Evolutionary conservation across 805 yeast genomes (phyloP).

Genomic region (Blastobotrys peoriensis): DNA sequence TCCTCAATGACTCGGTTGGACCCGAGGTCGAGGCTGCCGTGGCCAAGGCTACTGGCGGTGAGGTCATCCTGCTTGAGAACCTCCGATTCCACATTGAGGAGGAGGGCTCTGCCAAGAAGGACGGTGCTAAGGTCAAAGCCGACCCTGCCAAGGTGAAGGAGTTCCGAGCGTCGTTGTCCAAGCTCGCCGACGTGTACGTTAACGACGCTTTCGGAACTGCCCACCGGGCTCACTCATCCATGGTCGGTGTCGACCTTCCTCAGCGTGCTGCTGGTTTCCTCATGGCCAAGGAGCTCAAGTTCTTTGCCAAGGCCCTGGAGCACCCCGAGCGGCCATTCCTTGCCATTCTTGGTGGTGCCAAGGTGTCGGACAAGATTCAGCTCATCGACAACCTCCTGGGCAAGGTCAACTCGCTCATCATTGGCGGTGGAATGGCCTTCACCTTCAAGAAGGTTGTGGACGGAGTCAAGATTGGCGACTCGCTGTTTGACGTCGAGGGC

Average conservation of each 20-base stretch:
- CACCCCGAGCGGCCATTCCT: constrained; percentile 97
- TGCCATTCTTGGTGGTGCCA: constrained; percentile 99
- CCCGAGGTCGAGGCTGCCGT: constrained; percentile 78
- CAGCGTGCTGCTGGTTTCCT: constrained; percentile 99
- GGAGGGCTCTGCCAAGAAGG: constrained; percentile 82
- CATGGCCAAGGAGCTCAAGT: constrained; percentile 93
- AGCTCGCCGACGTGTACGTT: constrained; percentile 93
- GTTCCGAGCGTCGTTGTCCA: constrained; percentile 85
- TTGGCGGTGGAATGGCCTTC: constrained; percentile 99
- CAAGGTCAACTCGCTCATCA: constrained; percentile 89
- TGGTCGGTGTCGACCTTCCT: constrained; percentile 95
- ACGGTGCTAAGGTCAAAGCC: constrained; percentile 93
- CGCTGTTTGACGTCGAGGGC: constrained; percentile 90
- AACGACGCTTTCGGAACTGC: constrained; percentile 99
- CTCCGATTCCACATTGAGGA: constrained; percentile 95
- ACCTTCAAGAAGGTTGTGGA: constrained; percentile 94
- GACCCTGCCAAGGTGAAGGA: constrained; percentile 72
- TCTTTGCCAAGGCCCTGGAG: constrained; percentile 98
- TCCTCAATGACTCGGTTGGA: constrained; percentile 91
- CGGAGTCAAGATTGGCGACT: constrained; percentile 81
- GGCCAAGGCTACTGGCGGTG: constrained; percentile 66
- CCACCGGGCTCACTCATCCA: constrained; percentile 99
- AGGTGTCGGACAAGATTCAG: constrained; percentile 98
- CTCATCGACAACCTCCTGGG: constrained; percentile 87
- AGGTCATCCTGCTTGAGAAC: constrained; percentile 90